Percentiles rank a stretch among this genome's conserved stretches.
Conservation (phyloP, 1,284 basidiomycete genomes). For the Sanguinoderma infundibulare region DNA sequence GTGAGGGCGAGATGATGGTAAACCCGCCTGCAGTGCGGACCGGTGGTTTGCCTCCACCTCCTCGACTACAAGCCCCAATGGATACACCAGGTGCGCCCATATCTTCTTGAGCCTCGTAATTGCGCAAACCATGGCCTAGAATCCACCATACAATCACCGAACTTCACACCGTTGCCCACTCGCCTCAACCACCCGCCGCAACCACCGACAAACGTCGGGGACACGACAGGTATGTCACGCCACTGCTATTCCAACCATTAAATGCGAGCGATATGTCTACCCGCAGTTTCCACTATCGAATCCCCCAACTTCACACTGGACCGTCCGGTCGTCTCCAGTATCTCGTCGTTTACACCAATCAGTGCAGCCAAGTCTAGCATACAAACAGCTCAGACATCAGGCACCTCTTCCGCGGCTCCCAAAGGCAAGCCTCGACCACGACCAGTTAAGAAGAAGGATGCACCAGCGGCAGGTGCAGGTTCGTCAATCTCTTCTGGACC, state of each 20-base stretch:
- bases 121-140: not conserved
- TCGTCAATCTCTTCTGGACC: constrained; percentile 15
- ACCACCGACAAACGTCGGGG: not conserved
- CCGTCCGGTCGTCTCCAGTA: constrained; percentile 14
- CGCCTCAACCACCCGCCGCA: not conserved
- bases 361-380: constrained; percentile 8
- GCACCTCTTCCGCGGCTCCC: not conserved
- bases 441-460: constrained; percentile 24
- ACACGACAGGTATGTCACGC: constrained; percentile 1
- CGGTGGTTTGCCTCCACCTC: constrained; percentile 7
- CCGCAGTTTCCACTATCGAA: constrained; percentile 19
- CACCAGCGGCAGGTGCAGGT: not conserved
- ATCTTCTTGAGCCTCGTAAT: not conserved
- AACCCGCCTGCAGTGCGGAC: constrained; percentile 1
- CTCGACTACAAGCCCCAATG: not conserved
- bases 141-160: constrained; percentile 20
- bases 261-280: not conserved
- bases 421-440: constrained; percentile 26
- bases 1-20: constrained; percentile 24
- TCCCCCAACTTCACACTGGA: constrained; percentile 16
- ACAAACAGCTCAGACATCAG: not conserved
- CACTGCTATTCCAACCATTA: too few species aligned
- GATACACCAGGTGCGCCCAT: constrained; percentile 11
- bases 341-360: constrained; percentile 13
- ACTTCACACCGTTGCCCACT: constrained; percentile 14